A percentile compares a stretch with the other conserved stretches of the same genome.
These are phyloP conservation scores for Pleurozium schreberi DNA, from an alignment of 225 moss, liverwort and hornwort genomes.

Conservation along the genomic window DNA sequence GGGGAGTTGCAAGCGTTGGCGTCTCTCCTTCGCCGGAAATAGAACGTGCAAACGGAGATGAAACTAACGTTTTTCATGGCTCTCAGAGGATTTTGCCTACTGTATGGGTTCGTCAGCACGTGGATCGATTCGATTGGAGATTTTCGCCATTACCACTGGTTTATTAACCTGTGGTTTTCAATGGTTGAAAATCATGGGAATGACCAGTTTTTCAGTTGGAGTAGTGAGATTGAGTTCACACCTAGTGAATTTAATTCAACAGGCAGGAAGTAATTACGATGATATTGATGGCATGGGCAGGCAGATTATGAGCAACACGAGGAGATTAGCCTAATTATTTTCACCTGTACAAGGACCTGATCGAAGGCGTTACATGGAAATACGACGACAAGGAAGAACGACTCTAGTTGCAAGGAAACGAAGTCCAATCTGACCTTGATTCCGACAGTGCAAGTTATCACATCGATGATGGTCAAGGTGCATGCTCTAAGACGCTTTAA, in stretches of 20 bases:
- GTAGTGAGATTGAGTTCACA: background rate
- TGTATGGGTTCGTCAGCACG: background rate
- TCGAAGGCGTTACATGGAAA: background rate
- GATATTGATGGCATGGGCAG: background rate
- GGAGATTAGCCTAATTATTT: background rate
- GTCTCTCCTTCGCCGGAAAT: constrained; percentile 37
- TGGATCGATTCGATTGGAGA: background rate
- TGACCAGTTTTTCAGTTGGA: background rate
- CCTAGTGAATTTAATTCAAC: background rate
- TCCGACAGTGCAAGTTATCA: background rate
- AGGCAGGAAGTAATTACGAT: background rate
- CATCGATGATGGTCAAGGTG: background rate
- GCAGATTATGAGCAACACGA: background rate
- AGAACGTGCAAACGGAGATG: background rate
- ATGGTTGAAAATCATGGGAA: background rate
- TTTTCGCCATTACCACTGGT: background rate
- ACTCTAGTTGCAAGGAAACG: background rate
- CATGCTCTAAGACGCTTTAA: background rate
- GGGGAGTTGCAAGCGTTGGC: constrained; percentile 42
- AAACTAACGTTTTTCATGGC: background rate
- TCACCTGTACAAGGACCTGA: background rate
- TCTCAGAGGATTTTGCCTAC: background rate
- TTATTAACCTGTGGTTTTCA: background rate
- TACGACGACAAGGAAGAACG: background rate
- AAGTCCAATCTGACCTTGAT: background rate